Evolutionary conservation across 768 basidiomycete species (phyloP), one percentile per base, ranked within the genome.

Genomic region (Steccherinum ochraceum): DNA sequence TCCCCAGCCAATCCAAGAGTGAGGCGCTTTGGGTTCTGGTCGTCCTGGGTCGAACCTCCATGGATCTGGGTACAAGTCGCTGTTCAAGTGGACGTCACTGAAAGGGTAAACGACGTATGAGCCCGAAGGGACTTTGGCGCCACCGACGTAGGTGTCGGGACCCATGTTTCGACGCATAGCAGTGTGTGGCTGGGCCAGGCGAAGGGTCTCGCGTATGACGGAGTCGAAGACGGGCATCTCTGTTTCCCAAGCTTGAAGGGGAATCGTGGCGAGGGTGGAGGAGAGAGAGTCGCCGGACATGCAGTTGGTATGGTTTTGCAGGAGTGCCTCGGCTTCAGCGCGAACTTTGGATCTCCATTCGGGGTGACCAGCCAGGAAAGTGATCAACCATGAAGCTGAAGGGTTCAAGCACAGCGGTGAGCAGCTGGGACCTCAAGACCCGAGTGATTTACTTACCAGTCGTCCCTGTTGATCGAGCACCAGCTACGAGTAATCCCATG

Each of bases 141-240:
- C 79, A 67, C 83, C 78, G 57, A 90, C 83, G 58, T 81, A 74
- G 27, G 81, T 67, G 51, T 85, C 83, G 57, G 83, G 84, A 16
- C 86, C 87, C 52, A 87, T 68, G 64, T 89, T 89, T 53, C 83
- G 78, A 62, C 88, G 78, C 85, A 89, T 87, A 51, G 87, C 87
- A 1, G 79, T 79, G 66, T 89, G 86, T 40, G 87, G 85, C 71
- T 89, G 84, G 10, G 86, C 86, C 44, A 89, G 69, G 35, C 87
- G 83, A 20, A 86, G 79, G 27, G 87, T 88, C 68, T 90, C 87
- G 56, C 78, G 78, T 60, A 89, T 82, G 59, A 89, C 72, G 44
- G 80, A 74, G 63, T 89, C 88, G 26, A 89, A 73, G 50, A 84
- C 72, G 16, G 87, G 86, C 24, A 80, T 86, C 53, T 80, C 72